Evolutionary conservation across 2,329 filamentous ascomycete genomes (phyloP).

Genomic region (Cryphonectria carpinicola): DNA sequence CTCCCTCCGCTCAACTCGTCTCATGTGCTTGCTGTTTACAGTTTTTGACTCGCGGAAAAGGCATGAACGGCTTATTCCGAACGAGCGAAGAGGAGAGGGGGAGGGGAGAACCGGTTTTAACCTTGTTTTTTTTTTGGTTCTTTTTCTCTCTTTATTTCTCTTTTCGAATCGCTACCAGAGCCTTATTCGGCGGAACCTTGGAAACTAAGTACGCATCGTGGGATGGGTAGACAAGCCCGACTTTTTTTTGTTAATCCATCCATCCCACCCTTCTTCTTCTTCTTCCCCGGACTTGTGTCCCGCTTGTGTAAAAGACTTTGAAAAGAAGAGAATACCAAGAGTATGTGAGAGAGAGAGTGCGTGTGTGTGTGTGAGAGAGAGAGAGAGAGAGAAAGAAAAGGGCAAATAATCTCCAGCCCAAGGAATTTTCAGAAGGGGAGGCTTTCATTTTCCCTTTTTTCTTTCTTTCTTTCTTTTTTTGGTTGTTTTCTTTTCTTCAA

Average conservation of each 20-base stretch:
- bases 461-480: slow-evolving; percentile 3
- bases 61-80: neutral
- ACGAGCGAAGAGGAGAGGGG: neutral
- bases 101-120: neutral
- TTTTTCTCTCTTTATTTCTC: neutral
- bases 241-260: too few species aligned
- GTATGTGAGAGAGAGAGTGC: too few species aligned
- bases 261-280: neutral
- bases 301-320: slow-evolving; percentile 14
- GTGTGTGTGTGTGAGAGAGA: too few species aligned
- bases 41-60: slow-evolving; percentile 1
- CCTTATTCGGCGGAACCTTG: slow-evolving; percentile 1
- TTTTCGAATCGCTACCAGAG: slow-evolving; percentile 8
- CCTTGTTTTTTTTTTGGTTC: neutral
- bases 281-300: slow-evolving; percentile 27
- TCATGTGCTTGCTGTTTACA: neutral
- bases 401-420: slow-evolving; percentile 11
- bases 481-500: too few species aligned
- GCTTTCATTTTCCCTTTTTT: too few species aligned
- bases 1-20: neutral
- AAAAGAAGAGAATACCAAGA: neutral
- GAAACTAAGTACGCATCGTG: neutral
- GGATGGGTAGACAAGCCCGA: neutral
- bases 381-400: too few species aligned
- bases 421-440: neutral